Conservation (phyloP, 108 stramenopile genomes). For the Halocafeteria seosinensis region DNA sequence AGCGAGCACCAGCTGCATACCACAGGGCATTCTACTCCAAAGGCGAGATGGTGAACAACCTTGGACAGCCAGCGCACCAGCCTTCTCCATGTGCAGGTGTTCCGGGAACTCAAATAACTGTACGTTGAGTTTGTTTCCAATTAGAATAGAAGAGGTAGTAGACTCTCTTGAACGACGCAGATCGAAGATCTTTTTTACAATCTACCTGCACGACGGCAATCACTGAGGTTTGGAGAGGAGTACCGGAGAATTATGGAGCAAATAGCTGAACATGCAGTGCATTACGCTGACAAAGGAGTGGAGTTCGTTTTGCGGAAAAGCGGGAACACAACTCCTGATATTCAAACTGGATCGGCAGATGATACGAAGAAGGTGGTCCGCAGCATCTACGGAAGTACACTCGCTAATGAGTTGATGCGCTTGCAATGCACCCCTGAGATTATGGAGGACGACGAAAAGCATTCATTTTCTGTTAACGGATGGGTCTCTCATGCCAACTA, state of each 20-base stretch:
- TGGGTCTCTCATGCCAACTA: conserved; percentile 53
- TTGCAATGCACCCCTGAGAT: not conserved
- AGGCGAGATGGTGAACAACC: conserved; percentile 2
- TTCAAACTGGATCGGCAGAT: conserved; percentile 7
- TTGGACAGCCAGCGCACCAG: not conserved
- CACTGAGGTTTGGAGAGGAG: conserved; percentile 62
- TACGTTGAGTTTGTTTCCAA: too few species aligned
- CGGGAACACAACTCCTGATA: conserved; percentile 11
- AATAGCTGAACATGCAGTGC: conserved; percentile 70
- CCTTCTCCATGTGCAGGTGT: conserved; percentile 52
- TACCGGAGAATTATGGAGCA: conserved; percentile 58
- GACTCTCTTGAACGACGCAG: not conserved
- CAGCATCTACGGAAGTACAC: conserved; percentile 47
- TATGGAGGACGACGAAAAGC: not conserved
- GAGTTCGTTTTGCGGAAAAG: conserved; percentile 63
- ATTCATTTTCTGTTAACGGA: conserved; percentile 39
- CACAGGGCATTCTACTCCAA: conserved; percentile 32
- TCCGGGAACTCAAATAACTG: conserved; percentile 67
- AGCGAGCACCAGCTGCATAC: not conserved
- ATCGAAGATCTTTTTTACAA: conserved; percentile 87
- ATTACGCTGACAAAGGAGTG: conserved; percentile 49
- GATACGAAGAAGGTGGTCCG: conserved; percentile 55
- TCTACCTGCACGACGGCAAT: conserved; percentile 57
- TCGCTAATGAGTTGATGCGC: conserved; percentile 37
- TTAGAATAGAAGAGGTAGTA: conserved; percentile 12